These are phyloP conservation scores for Cutaneotrichosporon sp. DNA, from an alignment of 1,284 basidiomycete genomes.

Conservation along the genomic window DNA sequence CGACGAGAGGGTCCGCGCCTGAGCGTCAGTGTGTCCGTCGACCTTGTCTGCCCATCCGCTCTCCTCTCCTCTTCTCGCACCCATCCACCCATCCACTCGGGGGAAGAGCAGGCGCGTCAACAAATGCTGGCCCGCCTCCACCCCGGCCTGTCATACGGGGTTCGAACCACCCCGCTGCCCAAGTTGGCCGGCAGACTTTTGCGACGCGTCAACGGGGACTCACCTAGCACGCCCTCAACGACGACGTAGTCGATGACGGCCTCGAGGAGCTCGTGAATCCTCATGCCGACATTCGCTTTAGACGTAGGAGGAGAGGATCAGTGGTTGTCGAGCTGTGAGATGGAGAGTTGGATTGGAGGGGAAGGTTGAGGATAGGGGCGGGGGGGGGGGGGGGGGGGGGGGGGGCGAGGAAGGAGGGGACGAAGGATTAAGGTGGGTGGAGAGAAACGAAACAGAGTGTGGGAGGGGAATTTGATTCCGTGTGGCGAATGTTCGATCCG, in stretches of 20 bases:
- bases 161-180: slow-evolving; percentile 23
- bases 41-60: neutral
- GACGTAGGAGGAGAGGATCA: too few relatives aligned
- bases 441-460: neutral
- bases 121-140: slow-evolving; percentile 23
- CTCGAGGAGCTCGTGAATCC: slow-evolving; percentile 49
- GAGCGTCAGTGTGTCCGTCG: slow-evolving; percentile 8
- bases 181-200: slow-evolving; percentile 13
- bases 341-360: neutral
- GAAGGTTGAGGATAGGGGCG: neutral
- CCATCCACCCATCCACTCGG: neutral
- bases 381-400: neutral
- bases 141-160: slow-evolving; percentile 8
- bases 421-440: neutral
- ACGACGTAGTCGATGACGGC: slow-evolving; percentile 45
- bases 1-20: slow-evolving; percentile 38
- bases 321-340: too few relatives aligned
- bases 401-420: neutral
- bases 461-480: neutral
- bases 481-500: slow-evolving; percentile 1
- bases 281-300: slow-evolving; percentile 34
- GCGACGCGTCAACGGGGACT: slow-evolving; percentile 23
- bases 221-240: slow-evolving; percentile 47
- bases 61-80: neutral
- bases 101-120: neutral